Percentiles rank a stretch among this genome's conserved stretches.
Conservation (phyloP, 495 filamentous ascomycete genomes). For the Penicillium diatomitis region DNA sequence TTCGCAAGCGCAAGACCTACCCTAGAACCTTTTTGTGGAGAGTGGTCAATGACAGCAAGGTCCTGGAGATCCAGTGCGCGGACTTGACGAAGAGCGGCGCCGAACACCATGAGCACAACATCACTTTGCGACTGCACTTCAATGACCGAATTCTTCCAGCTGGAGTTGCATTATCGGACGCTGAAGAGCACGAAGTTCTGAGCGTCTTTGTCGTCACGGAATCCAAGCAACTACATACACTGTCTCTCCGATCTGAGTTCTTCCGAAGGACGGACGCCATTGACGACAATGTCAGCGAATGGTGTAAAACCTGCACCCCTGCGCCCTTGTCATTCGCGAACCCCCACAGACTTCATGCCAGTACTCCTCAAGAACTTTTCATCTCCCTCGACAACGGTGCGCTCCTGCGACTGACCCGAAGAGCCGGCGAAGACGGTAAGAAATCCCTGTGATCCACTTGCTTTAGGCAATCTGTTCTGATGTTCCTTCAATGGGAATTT, state of each 20-base stretch:
- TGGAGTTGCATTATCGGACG: conserved; percentile 74
- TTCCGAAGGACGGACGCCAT: conserved; percentile 58
- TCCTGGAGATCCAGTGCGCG: conserved; percentile 72
- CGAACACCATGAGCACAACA: conserved; percentile 52
- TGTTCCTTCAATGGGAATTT: too few relatives aligned
- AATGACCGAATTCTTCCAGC: conserved; percentile 57
- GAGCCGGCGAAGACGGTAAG: conserved; percentile 57
- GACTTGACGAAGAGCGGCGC: conserved; percentile 67
- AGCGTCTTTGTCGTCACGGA: conserved; percentile 74
- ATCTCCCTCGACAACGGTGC: conserved; percentile 76
- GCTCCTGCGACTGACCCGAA: conserved; percentile 61
- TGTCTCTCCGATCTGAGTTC: conserved; percentile 71
- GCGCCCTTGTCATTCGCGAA: conserved; percentile 65
- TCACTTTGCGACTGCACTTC: conserved; percentile 71
- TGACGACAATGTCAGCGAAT: conserved; percentile 61
- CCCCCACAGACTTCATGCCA: conserved; percentile 72
- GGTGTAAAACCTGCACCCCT: conserved; percentile 65
- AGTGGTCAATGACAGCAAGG: conserved; percentile 67
- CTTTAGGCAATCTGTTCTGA: too few relatives aligned
- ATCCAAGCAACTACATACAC: conserved; percentile 66
- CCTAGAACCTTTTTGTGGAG: conserved; percentile 88
- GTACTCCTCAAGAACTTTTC: conserved; percentile 62
- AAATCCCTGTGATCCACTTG: background rate
- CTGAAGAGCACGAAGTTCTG: conserved; percentile 66
- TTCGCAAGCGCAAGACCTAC: conserved; percentile 60